Evolutionary conservation across 768 basidiomycete genomes (phyloP).

Genomic region (Kwoniella sp.): DNA sequence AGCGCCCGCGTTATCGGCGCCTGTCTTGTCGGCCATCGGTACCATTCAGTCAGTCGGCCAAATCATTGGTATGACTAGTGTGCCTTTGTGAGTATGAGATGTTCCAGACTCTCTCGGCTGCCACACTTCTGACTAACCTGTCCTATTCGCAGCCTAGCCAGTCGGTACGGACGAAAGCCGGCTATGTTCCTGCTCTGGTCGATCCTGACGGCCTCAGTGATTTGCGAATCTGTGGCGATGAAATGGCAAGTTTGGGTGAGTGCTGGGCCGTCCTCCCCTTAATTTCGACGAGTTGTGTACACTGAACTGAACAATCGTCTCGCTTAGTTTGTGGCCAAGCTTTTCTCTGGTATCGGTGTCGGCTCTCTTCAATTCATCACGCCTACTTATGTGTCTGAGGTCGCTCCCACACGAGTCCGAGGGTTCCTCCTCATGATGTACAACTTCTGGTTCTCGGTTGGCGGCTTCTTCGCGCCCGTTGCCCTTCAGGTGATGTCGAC

Average conservation of each 20-base stretch:
- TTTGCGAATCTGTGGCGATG: slow-evolving; percentile 29
- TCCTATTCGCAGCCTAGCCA: slow-evolving; percentile 17
- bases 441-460: slow-evolving; percentile 26
- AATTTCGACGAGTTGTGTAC: background rate
- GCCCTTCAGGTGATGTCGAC: slow-evolving; percentile 23
- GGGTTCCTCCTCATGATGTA: slow-evolving; percentile 26
- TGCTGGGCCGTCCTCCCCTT: background rate
- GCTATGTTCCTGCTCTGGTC: slow-evolving; percentile 32
- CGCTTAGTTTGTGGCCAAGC: slow-evolving; percentile 18
- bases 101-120: background rate
- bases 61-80: slow-evolving; percentile 30
- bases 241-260: slow-evolving; percentile 35
- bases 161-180: slow-evolving; percentile 26
- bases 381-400: slow-evolving; percentile 29
- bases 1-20: slow-evolving; percentile 15
- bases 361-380: slow-evolving; percentile 26
- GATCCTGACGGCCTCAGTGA: slow-evolving; percentile 18
- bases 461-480: slow-evolving; percentile 21
- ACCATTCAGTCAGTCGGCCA: slow-evolving; percentile 38
- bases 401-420: slow-evolving; percentile 25
- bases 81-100: slow-evolving; percentile 27
- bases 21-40: slow-evolving; percentile 28
- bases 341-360: slow-evolving; percentile 26
- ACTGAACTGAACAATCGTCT: background rate
- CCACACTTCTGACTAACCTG: background rate